Conservation (phyloP, 2,329 filamentous ascomycete genomes). For the Didymellaceae sp. region DNA sequence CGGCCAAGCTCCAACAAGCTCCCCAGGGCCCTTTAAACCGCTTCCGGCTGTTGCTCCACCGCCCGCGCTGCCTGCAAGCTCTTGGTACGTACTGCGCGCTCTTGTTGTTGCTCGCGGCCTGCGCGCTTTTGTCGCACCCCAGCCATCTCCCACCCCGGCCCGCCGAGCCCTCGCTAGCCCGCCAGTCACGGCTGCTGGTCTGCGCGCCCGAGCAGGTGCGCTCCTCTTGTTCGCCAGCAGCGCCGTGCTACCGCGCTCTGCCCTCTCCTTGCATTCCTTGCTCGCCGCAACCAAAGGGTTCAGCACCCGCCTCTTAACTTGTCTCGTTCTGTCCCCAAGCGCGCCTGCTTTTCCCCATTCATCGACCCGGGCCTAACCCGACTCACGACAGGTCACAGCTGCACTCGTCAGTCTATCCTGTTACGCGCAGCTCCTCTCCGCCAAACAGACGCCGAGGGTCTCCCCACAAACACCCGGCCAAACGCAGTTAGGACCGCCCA, state of each 20-base stretch:
- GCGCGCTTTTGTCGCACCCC: constrained; percentile 20
- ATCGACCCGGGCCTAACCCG: constrained; percentile 44
- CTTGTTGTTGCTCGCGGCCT: constrained; percentile 14
- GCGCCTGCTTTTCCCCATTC: constrained; percentile 48
- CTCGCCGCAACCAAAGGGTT: constrained; percentile 43
- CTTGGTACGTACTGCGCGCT: constrained; percentile 31
- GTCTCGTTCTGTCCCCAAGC: constrained; percentile 46
- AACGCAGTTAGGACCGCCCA: constrained; percentile 50
- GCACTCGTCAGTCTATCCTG: constrained; percentile 27
- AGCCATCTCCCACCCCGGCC: constrained; percentile 17
- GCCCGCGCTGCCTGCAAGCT: constrained; percentile 5
- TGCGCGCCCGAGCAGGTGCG: constrained; percentile 20
- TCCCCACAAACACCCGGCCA: constrained; percentile 44
- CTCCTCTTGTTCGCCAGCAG: constrained; percentile 23
- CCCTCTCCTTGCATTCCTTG: constrained; percentile 47
- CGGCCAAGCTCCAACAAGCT: constrained; percentile 33
- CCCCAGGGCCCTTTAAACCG: constrained; percentile 16
- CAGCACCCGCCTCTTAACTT: constrained; percentile 37
- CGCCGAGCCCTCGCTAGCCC: constrained; percentile 16
- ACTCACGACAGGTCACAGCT: constrained; percentile 25
- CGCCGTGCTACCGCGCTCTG: constrained; percentile 40
- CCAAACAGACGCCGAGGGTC: constrained; percentile 35
- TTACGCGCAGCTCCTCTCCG: constrained; percentile 36
- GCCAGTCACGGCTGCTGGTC: constrained; percentile 9
- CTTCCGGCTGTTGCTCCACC: constrained; percentile 15